These are phyloP conservation scores for Arthrobotrys iridis DNA, from an alignment of 2,329 filamentous ascomycete species.

Conservation along the genomic window DNA sequence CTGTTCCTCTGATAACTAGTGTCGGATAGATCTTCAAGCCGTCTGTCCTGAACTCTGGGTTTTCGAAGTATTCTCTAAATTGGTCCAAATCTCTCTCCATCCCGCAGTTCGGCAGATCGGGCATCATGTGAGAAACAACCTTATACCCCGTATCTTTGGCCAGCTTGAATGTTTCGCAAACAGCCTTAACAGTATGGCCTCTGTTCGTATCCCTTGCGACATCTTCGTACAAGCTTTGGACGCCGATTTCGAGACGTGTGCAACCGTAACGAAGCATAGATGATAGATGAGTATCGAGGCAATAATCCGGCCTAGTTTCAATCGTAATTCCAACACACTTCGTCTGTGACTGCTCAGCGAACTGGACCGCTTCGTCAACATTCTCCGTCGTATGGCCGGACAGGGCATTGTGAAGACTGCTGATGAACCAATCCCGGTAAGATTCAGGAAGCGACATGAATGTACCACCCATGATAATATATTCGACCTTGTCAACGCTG, in stretches of 20 bases:
- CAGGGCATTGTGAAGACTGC: slow-evolving; percentile 93
- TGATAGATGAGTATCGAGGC: slow-evolving; percentile 90
- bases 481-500: slow-evolving; percentile 98
- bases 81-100: slow-evolving; percentile 98
- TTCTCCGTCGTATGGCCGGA: slow-evolving; percentile 94
- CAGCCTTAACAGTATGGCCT: slow-evolving; percentile 92
- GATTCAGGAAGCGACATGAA: slow-evolving; percentile 95
- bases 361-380: slow-evolving; percentile 93
- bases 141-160: slow-evolving; percentile 99
- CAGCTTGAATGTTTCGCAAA: slow-evolving; percentile 96
- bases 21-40: slow-evolving; percentile 98
- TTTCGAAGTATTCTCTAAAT: slow-evolving; percentile 97
- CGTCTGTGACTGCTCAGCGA: slow-evolving; percentile 58
- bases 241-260: slow-evolving; percentile 90
- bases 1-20: slow-evolving; percentile 93
- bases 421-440: slow-evolving; percentile 93
- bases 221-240: slow-evolving; percentile 96
- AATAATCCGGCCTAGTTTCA: slow-evolving; percentile 96
- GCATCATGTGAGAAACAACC: slow-evolving; percentile 99
- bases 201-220: slow-evolving; percentile 98
- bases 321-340: slow-evolving; percentile 99
- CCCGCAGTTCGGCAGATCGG: slow-evolving; percentile 94
- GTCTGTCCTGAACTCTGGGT: slow-evolving; percentile 93
- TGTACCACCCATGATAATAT: slow-evolving; percentile 99
- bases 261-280: slow-evolving; percentile 98